Conservation (phyloP, 441 rosid genomes). For the Sinapis alba region DNA sequence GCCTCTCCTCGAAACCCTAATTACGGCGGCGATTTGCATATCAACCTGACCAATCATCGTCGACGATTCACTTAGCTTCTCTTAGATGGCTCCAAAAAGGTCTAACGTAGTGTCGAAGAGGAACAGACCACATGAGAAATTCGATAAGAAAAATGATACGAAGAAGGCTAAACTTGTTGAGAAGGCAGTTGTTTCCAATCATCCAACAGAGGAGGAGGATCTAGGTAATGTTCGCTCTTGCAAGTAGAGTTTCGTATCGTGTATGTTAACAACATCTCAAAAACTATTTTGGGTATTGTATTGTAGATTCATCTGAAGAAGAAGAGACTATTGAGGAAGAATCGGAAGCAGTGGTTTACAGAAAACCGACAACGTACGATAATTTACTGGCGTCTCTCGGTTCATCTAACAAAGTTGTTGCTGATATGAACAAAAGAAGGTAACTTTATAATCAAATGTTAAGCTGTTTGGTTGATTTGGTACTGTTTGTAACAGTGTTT, state of each 20-base stretch:
- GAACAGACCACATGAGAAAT: constrained; percentile 35
- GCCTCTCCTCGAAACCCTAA: background rate
- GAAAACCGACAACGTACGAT: constrained; percentile 53
- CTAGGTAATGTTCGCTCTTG: constrained; percentile 39
- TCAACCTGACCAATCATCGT: background rate
- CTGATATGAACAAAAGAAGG: constrained; percentile 47
- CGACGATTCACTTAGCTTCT: background rate
- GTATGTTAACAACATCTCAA: background rate
- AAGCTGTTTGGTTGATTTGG: constrained; percentile 1
- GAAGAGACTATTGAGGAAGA: constrained; percentile 36
- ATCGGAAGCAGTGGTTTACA: constrained; percentile 40
- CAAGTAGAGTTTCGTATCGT: background rate
- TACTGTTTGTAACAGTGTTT: background rate
- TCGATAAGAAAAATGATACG: constrained; percentile 30
- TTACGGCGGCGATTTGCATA: background rate
- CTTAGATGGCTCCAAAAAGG: constrained; percentile 28
- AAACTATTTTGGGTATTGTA: background rate
- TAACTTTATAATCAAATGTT: background rate
- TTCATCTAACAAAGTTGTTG: constrained; percentile 49
- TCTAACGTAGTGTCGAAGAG: constrained; percentile 37
- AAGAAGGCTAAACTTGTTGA: constrained; percentile 38
- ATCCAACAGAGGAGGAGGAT: constrained; percentile 40
- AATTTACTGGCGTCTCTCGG: constrained; percentile 51
- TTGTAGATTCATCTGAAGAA: constrained; percentile 39
- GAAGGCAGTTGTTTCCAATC: constrained; percentile 33